Base-by-base conservation (phyloP, 2,329 filamentous ascomycete genomes). In the Aspergillus fischeri region DNA sequence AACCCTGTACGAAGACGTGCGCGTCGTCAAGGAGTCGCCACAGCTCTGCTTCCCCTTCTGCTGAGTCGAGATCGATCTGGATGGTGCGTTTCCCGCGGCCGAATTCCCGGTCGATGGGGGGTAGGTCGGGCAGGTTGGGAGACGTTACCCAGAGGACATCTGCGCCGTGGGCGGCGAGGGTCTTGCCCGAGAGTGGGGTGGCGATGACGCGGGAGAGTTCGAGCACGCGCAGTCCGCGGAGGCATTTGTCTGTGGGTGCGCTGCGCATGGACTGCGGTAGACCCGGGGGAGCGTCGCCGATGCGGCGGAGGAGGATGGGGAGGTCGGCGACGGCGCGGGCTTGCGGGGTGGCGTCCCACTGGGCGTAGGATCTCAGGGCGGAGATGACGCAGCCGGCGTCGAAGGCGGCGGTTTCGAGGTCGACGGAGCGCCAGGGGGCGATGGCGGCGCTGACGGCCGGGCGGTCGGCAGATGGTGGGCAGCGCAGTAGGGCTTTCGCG, bases 261-360 rank as follows among this genome's bases (percentile, higher is more conserved):
- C 5, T 11, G 29, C 65, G 55, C 48, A 63, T 35, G 38, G 65
- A 52, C 17, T 58, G 42, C 1, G 61, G 52, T 0, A 64, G 51
- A 2, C 58, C 54, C 11, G 6, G 1, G 0, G 60, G 58, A 3
- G 60, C 57, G 1, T 66, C 56, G 8, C 57, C 52, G 0, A 81
- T 54, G 35, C 75, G 75, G 0, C 62, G 68, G 10, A 84, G 51
- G 1, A 66, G 54, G 8, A 85, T 78, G 0, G 83, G 83, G 10
- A 78, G 75, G 42, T 79, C 70, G 1, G 69, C 53, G 2, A 83
- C 65, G 0, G 75, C 77, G 14, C 60, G 64, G 0, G 80, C 75
- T 53, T 83, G 81, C 0, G 81, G 77, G 1, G 76, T 68, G 0
- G 63, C 61, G 57, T 85, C 81, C 83, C 83, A 85, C 59, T 84